These are phyloP conservation scores for Lunularia cruciata DNA, from an alignment of 225 moss, liverwort and hornwort genomes.

Conservation along the genomic window DNA sequence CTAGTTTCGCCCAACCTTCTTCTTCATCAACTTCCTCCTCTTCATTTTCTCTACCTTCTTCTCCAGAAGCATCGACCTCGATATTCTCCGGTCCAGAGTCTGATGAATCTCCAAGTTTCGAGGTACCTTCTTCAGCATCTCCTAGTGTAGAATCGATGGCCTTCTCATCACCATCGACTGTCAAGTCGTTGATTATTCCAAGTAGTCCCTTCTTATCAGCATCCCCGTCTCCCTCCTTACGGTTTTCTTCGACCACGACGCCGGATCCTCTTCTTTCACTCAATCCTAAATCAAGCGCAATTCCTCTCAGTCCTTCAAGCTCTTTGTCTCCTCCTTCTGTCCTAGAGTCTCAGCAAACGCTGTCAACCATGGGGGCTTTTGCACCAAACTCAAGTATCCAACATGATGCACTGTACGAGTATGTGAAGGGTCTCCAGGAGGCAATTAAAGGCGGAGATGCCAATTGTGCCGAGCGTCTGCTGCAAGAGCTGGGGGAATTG, in stretches of 20 bases:
- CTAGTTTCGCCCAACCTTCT: neutral
- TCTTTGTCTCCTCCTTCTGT: neutral
- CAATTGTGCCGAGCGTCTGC: constrained; percentile 14
- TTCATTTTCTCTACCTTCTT: constrained; percentile 2
- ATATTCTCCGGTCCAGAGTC: neutral
- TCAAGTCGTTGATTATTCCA: neutral
- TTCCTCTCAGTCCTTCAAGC: neutral
- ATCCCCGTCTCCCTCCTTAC: neutral
- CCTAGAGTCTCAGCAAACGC: neutral
- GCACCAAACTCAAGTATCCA: constrained; percentile 8
- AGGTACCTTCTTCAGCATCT: neutral
- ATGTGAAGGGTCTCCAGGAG: constrained; percentile 15
- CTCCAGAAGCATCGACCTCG: neutral
- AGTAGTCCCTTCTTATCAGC: constrained; percentile 1
- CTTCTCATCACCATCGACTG: neutral
- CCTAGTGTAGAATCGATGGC: neutral
- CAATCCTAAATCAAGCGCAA: neutral
- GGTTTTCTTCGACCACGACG: constrained; percentile 6
- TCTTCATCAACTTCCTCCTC: constrained; percentile 9
- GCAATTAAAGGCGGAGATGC: constrained; percentile 15
- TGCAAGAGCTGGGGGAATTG: constrained; percentile 17
- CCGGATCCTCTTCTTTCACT: neutral
- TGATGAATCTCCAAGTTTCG: neutral
- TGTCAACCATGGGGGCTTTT: neutral
- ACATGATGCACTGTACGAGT: constrained; percentile 7